A percentile compares a stretch with the other conserved stretches of the same genome.
phyloP scores from a whole-genome alignment of 306 rosid genomes.

The Cicer cuneatum region DNA sequence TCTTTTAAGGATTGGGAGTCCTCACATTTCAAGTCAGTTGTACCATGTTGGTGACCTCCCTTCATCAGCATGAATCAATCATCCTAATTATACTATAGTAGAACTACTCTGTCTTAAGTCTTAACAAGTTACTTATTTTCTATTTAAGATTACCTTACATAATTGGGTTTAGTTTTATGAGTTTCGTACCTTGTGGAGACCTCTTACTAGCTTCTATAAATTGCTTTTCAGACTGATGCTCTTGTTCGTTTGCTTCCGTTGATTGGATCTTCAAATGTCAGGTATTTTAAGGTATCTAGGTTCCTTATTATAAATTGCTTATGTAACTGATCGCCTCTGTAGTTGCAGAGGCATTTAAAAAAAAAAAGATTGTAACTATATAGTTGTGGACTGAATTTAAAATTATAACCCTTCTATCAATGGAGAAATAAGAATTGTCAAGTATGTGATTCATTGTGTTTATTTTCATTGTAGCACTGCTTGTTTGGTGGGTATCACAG shows the following conservation, averaged over 20 bases:
- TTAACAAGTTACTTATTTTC: conserved; percentile 34
- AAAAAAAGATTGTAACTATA: not conserved
- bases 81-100: conserved; percentile 2
- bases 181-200: conserved; percentile 20
- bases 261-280: conserved; percentile 85
- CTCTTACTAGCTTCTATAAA: conserved; percentile 40
- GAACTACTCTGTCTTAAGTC: conserved; percentile 14
- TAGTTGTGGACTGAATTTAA: conserved; percentile 28
- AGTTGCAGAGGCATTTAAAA: conserved; percentile 13
- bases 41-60: conserved; percentile 20
- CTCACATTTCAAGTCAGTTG: not conserved
- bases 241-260: conserved; percentile 90
- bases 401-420: not conserved
- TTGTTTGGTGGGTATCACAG: conserved; percentile 87
- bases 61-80: conserved; percentile 18
- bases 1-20: not conserved
- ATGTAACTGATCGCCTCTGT: not conserved
- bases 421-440: not conserved
- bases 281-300: conserved; percentile 56
- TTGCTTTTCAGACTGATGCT: conserved; percentile 88
- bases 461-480: conserved; percentile 76
- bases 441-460: conserved; percentile 27
- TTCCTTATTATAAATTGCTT: conserved; percentile 22
- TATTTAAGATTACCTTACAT: conserved; percentile 25
- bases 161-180: not conserved